Evolutionary conservation across 2,329 filamentous ascomycete species (phyloP).

Genomic region (Magnaporthiopsis rhizophila): DNA sequence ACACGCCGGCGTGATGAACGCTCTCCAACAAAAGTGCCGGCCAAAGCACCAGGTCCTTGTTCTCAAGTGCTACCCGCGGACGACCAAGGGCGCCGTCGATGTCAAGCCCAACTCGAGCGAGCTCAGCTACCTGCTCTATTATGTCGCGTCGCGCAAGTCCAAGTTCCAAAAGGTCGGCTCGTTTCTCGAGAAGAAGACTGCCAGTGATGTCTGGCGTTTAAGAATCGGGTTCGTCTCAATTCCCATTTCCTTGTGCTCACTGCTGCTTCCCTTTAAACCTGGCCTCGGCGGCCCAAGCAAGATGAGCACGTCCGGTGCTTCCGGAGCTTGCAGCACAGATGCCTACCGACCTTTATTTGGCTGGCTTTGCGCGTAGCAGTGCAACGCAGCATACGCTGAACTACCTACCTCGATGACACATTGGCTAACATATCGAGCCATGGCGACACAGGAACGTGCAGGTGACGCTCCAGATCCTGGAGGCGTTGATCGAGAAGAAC

Average conservation of each 20-base stretch:
- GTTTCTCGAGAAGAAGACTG: conserved; percentile 91
- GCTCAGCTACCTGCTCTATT: conserved; percentile 93
- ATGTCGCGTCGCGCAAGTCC: conserved; percentile 85
- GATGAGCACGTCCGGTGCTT: neutral
- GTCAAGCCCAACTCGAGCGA: conserved; percentile 96
- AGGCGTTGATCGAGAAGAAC: conserved; percentile 85
- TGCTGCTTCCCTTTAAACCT: neutral
- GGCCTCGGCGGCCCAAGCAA: neutral
- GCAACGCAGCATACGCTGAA: too few relatives aligned
- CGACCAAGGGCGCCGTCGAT: conserved; percentile 82
- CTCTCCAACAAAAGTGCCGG: conserved; percentile 61
- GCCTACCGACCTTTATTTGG: too few relatives aligned
- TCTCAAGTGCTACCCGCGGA: conserved; percentile 91
- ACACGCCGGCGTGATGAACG: conserved; percentile 43
- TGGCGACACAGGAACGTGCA: conserved; percentile 67
- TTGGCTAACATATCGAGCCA: neutral
- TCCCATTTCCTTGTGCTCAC: neutral
- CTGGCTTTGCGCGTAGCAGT: neutral
- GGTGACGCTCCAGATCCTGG: conserved; percentile 87
- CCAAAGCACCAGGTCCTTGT: conserved; percentile 96
- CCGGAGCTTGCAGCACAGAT: neutral
- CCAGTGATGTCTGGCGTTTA: conserved; percentile 81
- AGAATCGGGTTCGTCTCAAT: conserved; percentile 65
- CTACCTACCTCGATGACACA: neutral
- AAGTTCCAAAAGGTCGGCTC: conserved; percentile 95